Evolutionary conservation across 2,329 filamentous ascomycete genomes (phyloP).

Genomic region (Cyphellophora europaea): DNA sequence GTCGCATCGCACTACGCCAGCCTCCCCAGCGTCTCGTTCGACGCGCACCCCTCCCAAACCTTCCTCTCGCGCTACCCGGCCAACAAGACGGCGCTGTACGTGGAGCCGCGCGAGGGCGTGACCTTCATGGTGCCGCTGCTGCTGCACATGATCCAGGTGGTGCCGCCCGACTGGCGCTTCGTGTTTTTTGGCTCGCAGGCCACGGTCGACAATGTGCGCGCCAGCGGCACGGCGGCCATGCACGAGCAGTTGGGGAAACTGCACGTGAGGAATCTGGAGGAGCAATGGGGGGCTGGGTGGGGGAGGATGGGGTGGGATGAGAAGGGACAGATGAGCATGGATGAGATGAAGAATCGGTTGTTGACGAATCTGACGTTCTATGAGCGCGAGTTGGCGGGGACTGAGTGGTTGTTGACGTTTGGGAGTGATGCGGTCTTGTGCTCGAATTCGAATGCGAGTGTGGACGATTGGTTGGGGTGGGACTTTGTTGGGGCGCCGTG

Average conservation of each 20-base stretch:
- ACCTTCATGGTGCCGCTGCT: slow-evolving; percentile 1
- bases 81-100: slow-evolving; percentile 2
- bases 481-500: slow-evolving; percentile 4
- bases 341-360: slow-evolving; percentile 3
- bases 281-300: not conserved
- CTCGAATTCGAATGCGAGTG: slow-evolving; percentile 2
- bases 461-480: slow-evolving; percentile 2
- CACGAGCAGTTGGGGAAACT: not conserved
- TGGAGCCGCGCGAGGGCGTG: slow-evolving; percentile 2
- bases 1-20: not conserved
- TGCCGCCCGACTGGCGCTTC: slow-evolving; percentile 5
- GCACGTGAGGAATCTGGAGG: not conserved
- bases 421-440: slow-evolving; percentile 4
- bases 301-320: not conserved
- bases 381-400: slow-evolving; percentile 1
- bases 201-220: not conserved
- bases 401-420: slow-evolving; percentile 4
- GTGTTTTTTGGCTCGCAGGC: slow-evolving; percentile 3
- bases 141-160: slow-evolving; percentile 4
- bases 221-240: not conserved
- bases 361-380: slow-evolving; percentile 5
- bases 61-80: slow-evolving; percentile 1
- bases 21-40: slow-evolving; percentile 2
- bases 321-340: not conserved
- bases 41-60: slow-evolving; percentile 2